Evolutionary conservation across 805 yeast species (phyloP).

Genomic region (Candida yuanshanica): DNA sequence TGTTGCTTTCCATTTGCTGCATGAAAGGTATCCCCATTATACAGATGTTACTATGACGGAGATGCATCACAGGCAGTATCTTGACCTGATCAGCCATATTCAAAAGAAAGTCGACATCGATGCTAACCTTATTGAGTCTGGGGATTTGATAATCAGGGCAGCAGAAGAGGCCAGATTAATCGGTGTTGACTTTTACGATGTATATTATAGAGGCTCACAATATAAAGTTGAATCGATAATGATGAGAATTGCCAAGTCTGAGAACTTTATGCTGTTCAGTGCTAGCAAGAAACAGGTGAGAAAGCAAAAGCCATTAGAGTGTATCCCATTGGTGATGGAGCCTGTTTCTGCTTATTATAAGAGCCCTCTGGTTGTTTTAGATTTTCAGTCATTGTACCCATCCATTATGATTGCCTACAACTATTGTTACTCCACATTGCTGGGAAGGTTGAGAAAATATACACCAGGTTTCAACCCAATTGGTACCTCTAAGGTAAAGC

Average conservation of each 20-base stretch:
- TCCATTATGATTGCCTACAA: constrained; percentile 89
- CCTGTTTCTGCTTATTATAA: constrained; percentile 82
- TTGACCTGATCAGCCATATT: constrained; percentile 41
- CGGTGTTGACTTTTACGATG: constrained; percentile 88
- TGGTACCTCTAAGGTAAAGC: constrained; percentile 42
- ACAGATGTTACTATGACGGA: constrained; percentile 41
- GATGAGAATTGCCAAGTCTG: constrained; percentile 67
- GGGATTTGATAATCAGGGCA: constrained; percentile 63
- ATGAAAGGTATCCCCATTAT: constrained; percentile 61
- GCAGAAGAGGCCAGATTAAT: constrained; percentile 79
- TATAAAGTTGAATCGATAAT: constrained; percentile 87
- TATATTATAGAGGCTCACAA: constrained; percentile 88
- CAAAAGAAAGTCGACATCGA: constrained; percentile 38
- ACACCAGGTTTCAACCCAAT: constrained; percentile 38
- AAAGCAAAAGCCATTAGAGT: constrained; percentile 78
- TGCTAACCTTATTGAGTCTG: constrained; percentile 36
- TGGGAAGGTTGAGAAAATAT: constrained; percentile 57
- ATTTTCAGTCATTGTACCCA: constrained; percentile 92
- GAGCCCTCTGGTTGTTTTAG: constrained; percentile 84
- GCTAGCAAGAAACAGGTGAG: constrained; percentile 80
- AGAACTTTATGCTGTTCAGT: constrained; percentile 65
- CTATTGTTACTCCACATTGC: constrained; percentile 70
- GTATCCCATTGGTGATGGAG: constrained; percentile 89
- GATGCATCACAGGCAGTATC: constrained; percentile 34
- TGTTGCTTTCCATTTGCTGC: constrained; percentile 61